Base-by-base conservation (phyloP, 148 eudicot genomes). In the Rhododendron molle region DNA sequence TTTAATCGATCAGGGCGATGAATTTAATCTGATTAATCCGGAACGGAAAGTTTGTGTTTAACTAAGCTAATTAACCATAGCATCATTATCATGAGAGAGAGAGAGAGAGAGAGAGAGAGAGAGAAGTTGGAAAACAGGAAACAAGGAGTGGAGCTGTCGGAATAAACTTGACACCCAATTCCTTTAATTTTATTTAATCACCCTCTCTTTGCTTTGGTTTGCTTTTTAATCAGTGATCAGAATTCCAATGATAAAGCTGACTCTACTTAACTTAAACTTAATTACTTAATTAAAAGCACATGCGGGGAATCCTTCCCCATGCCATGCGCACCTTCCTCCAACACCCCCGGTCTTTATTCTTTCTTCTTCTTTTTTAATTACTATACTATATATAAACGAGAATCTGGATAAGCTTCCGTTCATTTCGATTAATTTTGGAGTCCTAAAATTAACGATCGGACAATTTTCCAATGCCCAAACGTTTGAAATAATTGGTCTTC, bases 71-170 rank as follows among this genome's bases (percentile, higher is more conserved):
- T n/a, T n/a, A 47, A 56, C 62, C 3, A 23, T 23, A n/a, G 13
- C 30, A 8, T 21, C 67, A 62, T 40, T 7, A 40, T 40, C 44
- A 40, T 6, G 8, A 40, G n/a, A 20, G 65, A 18, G 62, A 20
- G 80, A 78, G 83, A 56, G 62, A 9, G 36, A 10, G 30, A 28
- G 36, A 23, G 14, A 26, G 6, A 5, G 30, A 26, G 34, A 16
- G 43, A 78, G 43, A 71, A 83, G 88, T 80, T 88, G 84, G 90
- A 80, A 80, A 80, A 85, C 5, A 80, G 90, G 90, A 88, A 86
- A 80, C 90, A 88, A 58, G 78, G 43, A 88, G 46, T 44, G 28
- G 78, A 67, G 76, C 52, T 88, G 90, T 86, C 90, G 90, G 90
- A 52, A 88, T 80, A 86, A 86, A 86, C 78, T 79, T 86, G 88